Conservation (phyloP, 2,329 filamentous ascomycete genomes). For the Exserohilum turcica region DNA sequence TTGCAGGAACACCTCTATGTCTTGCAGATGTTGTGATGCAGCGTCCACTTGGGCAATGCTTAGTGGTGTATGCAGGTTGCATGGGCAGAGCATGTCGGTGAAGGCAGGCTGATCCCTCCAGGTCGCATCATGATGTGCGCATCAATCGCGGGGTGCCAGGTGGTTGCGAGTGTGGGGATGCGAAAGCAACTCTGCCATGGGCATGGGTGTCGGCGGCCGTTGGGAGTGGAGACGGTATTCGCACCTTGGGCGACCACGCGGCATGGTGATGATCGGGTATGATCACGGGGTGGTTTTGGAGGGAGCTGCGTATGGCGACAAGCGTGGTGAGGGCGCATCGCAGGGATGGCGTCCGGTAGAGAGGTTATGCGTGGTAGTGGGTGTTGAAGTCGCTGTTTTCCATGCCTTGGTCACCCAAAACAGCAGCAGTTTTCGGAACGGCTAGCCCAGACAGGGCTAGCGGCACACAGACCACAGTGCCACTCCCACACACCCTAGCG, state of each 20-base stretch:
- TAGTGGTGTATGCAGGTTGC: not conserved
- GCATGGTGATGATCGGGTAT: not conserved
- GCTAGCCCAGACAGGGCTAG: not conserved
- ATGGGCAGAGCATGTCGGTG: constrained; percentile 9
- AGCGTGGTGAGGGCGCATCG: not conserved
- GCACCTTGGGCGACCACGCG: not conserved
- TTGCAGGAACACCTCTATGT: not conserved
- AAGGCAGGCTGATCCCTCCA: constrained; percentile 6
- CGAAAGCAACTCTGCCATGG: constrained; percentile 1
- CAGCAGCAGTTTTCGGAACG: not conserved
- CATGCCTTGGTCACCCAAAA: constrained; percentile 1
- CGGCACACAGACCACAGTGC: not conserved
- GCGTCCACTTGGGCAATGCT: not conserved
- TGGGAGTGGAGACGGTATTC: not conserved
- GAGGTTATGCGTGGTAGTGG: not conserved
- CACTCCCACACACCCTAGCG: not conserved
- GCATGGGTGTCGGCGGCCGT: constrained; percentile 5
- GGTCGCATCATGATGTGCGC: not conserved
- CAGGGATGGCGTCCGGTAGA: not conserved
- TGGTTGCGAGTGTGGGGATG: constrained; percentile 6
- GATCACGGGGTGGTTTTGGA: not conserved
- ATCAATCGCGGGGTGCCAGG: constrained; percentile 8
- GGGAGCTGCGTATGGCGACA: not conserved
- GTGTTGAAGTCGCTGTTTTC: constrained; percentile 1
- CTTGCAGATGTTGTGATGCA: not conserved